A percentile compares a stretch with the other conserved stretches of the same genome.
phyloP scores from a whole-genome alignment of 176 grass and related monocot genomes.

The Phoenix dactylifera region DNA sequence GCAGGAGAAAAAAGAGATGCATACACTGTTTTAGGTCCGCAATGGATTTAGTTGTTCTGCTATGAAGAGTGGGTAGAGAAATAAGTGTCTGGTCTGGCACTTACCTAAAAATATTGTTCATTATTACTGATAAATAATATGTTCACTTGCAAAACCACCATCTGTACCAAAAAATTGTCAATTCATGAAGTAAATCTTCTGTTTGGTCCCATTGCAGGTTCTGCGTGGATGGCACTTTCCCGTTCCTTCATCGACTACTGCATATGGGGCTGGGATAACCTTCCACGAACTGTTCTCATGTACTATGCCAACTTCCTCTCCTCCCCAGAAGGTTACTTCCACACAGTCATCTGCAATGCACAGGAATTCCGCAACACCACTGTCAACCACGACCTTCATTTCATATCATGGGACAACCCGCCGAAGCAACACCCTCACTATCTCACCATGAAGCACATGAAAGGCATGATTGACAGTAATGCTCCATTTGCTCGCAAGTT shows the following conservation, averaged over 20 bases:
- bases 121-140: too few species aligned
- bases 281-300: constrained; percentile 70
- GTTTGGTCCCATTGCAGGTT: constrained; percentile 30
- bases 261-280: constrained; percentile 92
- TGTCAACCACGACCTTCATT: constrained; percentile 76
- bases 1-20: too few species aligned
- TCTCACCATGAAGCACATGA: constrained; percentile 45
- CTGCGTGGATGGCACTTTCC: constrained; percentile 80
- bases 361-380: constrained; percentile 65
- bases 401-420: constrained; percentile 86
- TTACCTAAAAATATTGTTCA: too few species aligned
- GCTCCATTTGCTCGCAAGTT: constrained; percentile 85
- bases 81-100: too few species aligned
- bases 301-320: constrained; percentile 94
- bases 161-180: too few species aligned
- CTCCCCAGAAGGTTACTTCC: constrained; percentile 84
- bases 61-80: too few species aligned
- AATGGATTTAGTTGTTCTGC: too few species aligned
- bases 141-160: too few species aligned
- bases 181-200: too few species aligned
- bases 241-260: constrained; percentile 63
- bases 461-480: constrained; percentile 44
- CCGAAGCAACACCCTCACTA: constrained; percentile 77
- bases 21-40: too few species aligned
- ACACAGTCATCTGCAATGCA: constrained; percentile 80